Base-by-base conservation (phyloP, 306 rosid genomes). In the Corylus heterophylla region DNA sequence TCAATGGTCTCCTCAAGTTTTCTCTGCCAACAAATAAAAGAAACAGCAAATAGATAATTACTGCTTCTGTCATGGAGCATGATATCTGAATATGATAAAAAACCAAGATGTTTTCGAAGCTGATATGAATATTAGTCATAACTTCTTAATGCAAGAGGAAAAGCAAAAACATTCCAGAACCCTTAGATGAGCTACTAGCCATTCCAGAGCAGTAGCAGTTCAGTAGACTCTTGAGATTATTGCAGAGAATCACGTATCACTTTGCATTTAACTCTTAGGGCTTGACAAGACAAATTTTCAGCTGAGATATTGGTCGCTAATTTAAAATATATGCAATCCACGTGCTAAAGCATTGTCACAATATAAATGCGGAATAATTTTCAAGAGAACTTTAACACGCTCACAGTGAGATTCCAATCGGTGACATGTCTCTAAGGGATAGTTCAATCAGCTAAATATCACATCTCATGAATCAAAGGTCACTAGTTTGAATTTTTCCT, bases 1-100 rank as follows among this genome's bases (percentile, higher is more conserved):
- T 88, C 91, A 44, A 85, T 51, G 74, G 96, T 83, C 83, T 90
- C 94, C 25, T 96, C 98, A 11, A 64, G 81, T 73, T 88, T 91
- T 93, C 88, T 88, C 98, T 93, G 96, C 55, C 54, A 80, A 76
- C n/a, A 77, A 62, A 77, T 64, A 77, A 69, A 54, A 67, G 66
- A 52, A 22, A 45, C 39, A 69, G 56, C n/a, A 25, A 47, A 1
- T 0, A 70, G 7, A 48, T 13, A 20, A 67, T 27, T 62, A 69
- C 49, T 22, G 12, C 39, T 31, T 17, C 39, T 11, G 44, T 45
- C 37, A 56, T 42, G 3, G 4, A 63, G 79, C 66, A 80, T 3
- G 2, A 44, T 9, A 72, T 44, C 12, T 6, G 44, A 14, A 47
- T 1, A 50, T 54, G 35, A 29, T 56, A 74, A 66, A 42, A 8